Base-by-base conservation (phyloP, 495 filamentous ascomycete genomes). In the Echria macrotheca region DNA sequence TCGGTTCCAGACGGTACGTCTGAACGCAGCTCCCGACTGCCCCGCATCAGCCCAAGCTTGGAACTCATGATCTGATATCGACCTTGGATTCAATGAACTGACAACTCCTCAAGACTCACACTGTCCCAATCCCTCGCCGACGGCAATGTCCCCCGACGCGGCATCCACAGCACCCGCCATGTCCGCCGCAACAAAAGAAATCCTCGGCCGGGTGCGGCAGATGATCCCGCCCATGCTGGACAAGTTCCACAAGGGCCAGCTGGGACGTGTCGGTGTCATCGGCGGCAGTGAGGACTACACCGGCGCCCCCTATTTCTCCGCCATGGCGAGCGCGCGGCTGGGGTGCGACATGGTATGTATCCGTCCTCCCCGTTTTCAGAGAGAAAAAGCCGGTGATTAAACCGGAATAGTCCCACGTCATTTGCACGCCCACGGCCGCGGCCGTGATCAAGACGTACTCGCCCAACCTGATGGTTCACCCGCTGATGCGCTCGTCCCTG, bases 381-480 rank as follows among this genome's bases (percentile, higher is more conserved):
- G n/a, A n/a, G n/a, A n/a, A n/a, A 39, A 23, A 44, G 12, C 38
- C 15, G 49, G 52, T 46, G 25, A 49, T 35, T 3, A 15, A 26
- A 7, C 12, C 17, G 11, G 24, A 32, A 1, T 59, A 95, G 89
- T 93, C 87, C 62, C 94, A 98, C 71, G 85, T 98, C 47, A 91
- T 98, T 65, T 98, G 93, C 72, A 93, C 95, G 54, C 87, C 85
- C 21, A 83, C 80, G 52, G 94, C 94, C 38, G 86, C 83, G 50
- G 74, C 80, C 65, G 91, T 96, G 36, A 94, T 98, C 61, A 98
- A 98, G 75, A 82, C 87, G 12, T 98, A 97, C 74, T 97, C 94
- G 28, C 93, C 93, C 8, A 96, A 97, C 69, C 72, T 98, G 11
- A 97, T 98, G 94, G 94, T 98, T 11, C 94, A 97, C 64, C 94